These are phyloP conservation scores for Phytopythium sindhum DNA, from an alignment of 352 stramenopile species.

Conservation along the genomic window DNA sequence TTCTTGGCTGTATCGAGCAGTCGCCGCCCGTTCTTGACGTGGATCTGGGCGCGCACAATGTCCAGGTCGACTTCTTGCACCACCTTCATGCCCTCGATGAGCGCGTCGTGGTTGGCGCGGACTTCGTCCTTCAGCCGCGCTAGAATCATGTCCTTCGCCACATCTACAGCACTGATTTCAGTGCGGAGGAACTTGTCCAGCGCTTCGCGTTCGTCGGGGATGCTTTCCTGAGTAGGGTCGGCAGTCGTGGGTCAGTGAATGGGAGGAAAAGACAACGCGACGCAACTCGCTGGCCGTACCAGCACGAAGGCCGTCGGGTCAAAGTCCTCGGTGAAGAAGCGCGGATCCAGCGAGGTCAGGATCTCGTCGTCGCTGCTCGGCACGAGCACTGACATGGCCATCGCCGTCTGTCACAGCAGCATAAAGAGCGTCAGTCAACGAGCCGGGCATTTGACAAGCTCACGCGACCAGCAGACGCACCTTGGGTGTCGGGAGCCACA, in stretches of 20 bases:
- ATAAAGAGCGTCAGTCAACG: neutral
- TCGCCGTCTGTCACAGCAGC: constrained; percentile 18
- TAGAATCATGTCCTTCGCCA: constrained; percentile 76
- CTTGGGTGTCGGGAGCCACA: constrained; percentile 31
- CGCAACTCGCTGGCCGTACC: constrained; percentile 20
- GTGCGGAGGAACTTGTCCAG: constrained; percentile 70
- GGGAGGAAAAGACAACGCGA: neutral
- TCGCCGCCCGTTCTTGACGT: constrained; percentile 83
- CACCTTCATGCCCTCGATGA: constrained; percentile 86
- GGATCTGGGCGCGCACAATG: constrained; percentile 78
- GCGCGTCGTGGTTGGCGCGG: constrained; percentile 66
- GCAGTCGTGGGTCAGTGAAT: neutral
- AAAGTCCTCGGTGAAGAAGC: constrained; percentile 82
- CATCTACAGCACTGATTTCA: constrained; percentile 79
- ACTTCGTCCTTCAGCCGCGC: constrained; percentile 80
- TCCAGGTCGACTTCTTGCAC: constrained; percentile 87
- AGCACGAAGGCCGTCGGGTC: constrained; percentile 66
- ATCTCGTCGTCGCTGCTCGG: constrained; percentile 64
- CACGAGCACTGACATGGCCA: constrained; percentile 59
- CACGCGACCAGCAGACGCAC: constrained; percentile 9
- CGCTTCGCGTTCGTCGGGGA: constrained; percentile 44
- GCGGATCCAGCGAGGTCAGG: constrained; percentile 64
- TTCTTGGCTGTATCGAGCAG: constrained; percentile 67
- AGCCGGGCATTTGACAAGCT: neutral
- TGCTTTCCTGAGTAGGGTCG: constrained; percentile 42